Percentiles rank a stretch among this genome's conserved stretches.
phyloP scores from a whole-genome alignment of 2,329 filamentous ascomycete species.

The Corynespora cassiicola region DNA sequence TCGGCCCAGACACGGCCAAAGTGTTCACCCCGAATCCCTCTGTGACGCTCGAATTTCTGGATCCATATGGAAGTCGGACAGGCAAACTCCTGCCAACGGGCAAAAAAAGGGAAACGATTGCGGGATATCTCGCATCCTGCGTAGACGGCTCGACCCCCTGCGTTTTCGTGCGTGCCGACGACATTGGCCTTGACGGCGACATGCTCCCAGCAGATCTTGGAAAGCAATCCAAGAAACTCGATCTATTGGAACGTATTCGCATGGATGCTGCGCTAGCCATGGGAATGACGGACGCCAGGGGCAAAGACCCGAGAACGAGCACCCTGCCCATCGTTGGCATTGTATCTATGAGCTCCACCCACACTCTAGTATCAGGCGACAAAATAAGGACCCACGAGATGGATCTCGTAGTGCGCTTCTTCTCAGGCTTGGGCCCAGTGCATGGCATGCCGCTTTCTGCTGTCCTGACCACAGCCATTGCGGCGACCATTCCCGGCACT shows the following conservation, averaged over 20 bases:
- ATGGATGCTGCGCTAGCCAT: conserved; percentile 64
- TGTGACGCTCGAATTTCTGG: conserved; percentile 67
- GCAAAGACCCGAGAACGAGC: conserved; percentile 54
- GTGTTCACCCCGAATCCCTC: no score
- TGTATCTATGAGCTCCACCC: conserved; percentile 52
- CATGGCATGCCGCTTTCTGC: conserved; percentile 52
- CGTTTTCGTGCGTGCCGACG: conserved; percentile 64
- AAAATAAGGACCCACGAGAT: conserved; percentile 38
- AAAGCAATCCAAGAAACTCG: conserved; percentile 56
- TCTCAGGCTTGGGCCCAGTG: conserved; percentile 54
- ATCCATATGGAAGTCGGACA: conserved; percentile 70
- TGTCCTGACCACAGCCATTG: conserved; percentile 51
- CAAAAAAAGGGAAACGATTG: conserved; percentile 58
- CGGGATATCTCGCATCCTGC: conserved; percentile 60
- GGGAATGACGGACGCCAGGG: conserved; percentile 63
- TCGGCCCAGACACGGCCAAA: no score
- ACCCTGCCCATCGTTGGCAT: conserved; percentile 71
- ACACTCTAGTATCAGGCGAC: conserved; percentile 46
- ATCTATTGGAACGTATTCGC: conserved; percentile 64
- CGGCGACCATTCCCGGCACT: conserved; percentile 44
- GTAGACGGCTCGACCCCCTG: conserved; percentile 71
- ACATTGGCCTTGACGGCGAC: conserved; percentile 58
- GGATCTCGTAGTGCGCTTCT: conserved; percentile 51
- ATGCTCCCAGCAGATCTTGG: conserved; percentile 64
- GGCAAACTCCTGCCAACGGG: conserved; percentile 68